Percentiles rank a stretch among this genome's conserved stretches.
Conservation (phyloP, 352 stramenopile genomes). For the Pythium phragmiticola region DNA sequence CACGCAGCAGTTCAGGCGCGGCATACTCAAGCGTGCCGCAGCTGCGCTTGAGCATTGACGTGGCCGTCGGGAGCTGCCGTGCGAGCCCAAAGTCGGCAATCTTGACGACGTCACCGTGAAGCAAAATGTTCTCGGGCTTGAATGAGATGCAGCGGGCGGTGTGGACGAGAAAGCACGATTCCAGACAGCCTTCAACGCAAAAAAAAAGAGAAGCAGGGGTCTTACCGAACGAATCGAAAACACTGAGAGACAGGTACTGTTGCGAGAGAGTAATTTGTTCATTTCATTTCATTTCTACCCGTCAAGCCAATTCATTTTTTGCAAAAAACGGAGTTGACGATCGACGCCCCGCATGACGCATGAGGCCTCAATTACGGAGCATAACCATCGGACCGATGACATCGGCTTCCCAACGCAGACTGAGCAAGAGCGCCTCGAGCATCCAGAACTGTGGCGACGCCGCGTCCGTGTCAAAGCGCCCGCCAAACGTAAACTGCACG, state of each 20-base stretch:
- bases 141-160: too few species aligned
- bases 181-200: too few species aligned
- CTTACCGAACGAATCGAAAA: too few species aligned
- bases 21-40: conserved; percentile 82
- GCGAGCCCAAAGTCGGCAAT: conserved; percentile 81
- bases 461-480: conserved; percentile 40
- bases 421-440: conserved; percentile 62
- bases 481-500: conserved; percentile 50
- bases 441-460: conserved; percentile 54
- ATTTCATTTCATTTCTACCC: too few species aligned
- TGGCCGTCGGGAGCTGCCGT: conserved; percentile 49
- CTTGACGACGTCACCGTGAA: conserved; percentile 70
- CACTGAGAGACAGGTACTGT: too few species aligned
- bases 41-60: conserved; percentile 54
- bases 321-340: too few species aligned
- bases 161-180: too few species aligned
- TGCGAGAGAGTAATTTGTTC: too few species aligned
- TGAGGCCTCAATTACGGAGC: conserved; percentile 5
- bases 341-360: too few species aligned
- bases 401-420: conserved; percentile 54
- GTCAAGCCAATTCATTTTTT: too few species aligned
- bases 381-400: conserved; percentile 44
- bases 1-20: conserved; percentile 65
- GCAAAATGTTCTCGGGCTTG: conserved; percentile 82
- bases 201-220: too few species aligned